Evolutionary conservation across 2,329 filamentous ascomycete genomes (phyloP).

Genomic region (Exophiala lecanii-corni): DNA sequence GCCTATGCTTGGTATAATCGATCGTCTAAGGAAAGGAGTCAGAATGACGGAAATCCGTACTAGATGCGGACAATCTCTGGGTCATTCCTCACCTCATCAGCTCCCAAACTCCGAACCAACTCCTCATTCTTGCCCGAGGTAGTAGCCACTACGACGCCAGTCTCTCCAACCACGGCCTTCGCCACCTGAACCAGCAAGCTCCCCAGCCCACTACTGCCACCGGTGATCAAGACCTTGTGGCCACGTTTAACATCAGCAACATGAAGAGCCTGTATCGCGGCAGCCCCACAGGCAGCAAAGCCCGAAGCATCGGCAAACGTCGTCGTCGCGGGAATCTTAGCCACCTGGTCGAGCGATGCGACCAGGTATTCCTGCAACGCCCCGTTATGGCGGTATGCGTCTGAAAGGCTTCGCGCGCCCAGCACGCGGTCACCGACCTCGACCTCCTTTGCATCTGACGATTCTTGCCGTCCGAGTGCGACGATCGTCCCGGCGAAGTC

Average conservation of each 20-base stretch:
- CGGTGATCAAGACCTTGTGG: conserved; percentile 12
- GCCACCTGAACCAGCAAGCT: conserved; percentile 8
- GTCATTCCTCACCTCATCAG: conserved; percentile 10
- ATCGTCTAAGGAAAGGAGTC: conserved; percentile 3
- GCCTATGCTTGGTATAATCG: conserved; percentile 8
- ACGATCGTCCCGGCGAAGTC: conserved; percentile 13
- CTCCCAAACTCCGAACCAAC: conserved; percentile 7
- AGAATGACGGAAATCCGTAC: neutral
- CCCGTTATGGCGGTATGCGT: conserved; percentile 7
- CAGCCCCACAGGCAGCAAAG: conserved; percentile 4
- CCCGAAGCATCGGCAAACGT: conserved; percentile 7
- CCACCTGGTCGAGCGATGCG: conserved; percentile 1
- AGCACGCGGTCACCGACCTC: conserved; percentile 10
- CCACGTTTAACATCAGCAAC: conserved; percentile 2
- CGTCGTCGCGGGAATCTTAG: conserved; percentile 3
- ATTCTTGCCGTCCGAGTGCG: neutral
- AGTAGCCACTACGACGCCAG: conserved; percentile 8
- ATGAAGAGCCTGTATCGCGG: conserved; percentile 8
- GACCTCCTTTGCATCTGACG: neutral
- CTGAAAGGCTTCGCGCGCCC: conserved; percentile 5
- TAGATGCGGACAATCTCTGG: neutral
- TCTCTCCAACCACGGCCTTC: conserved; percentile 5
- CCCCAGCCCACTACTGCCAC: conserved; percentile 5
- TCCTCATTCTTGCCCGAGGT: conserved; percentile 8
- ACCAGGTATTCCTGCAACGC: conserved; percentile 11